Evolutionary conservation across 495 filamentous ascomycete genomes (phyloP), one percentile per base, ranked within the genome.

Genomic region (Penicillium parvum): DNA sequence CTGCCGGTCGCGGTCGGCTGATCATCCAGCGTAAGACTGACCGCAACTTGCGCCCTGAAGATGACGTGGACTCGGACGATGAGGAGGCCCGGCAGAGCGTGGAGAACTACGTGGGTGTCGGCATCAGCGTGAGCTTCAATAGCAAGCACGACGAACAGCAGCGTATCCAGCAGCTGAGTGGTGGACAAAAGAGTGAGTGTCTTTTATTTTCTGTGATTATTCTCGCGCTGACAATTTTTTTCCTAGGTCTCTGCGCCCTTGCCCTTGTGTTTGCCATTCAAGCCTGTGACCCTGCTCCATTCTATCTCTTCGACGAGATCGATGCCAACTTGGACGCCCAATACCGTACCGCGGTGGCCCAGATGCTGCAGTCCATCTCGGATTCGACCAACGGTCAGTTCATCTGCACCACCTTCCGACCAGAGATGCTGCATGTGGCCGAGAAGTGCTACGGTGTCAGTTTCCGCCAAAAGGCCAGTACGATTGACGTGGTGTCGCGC

Each of bases 241-340:
- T 63, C 65, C 65, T 33, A 91, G 87, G 88, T 82, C 74, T 95
- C 45, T 95, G 91, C 66, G 92, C 92, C 10, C 80, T 99, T 36
- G 91, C 91, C 40, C 78, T 99, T 35, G 88, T 99, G 49, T 97
- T 99, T 61, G 92, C 92, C n/a, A 95, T 99, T 63, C 92, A 99
- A 57, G 86, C 89, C 50, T 95, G 92, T 55, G 92, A 97, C 54
- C 92, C 94, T 5, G 91, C 90, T 12, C 92, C 92, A 9, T 97
- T 99, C 71, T 96, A 97, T 66, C 87, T 99, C 49, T 99, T 99
- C 49, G 92, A 99, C 61, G 92, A 99, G 69, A 95, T 99, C 57
- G 92, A 99, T 63, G 92, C 92, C 59, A 97, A 97, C 61, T 78
- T 99, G 15, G 92, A 99, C 65, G 90, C 90, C 6, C 92, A 96